Percentiles rank a stretch among this genome's conserved stretches.
Conservation (phyloP, 192 early-diverging fungal genomes). For the Mortierella claussenii region DNA sequence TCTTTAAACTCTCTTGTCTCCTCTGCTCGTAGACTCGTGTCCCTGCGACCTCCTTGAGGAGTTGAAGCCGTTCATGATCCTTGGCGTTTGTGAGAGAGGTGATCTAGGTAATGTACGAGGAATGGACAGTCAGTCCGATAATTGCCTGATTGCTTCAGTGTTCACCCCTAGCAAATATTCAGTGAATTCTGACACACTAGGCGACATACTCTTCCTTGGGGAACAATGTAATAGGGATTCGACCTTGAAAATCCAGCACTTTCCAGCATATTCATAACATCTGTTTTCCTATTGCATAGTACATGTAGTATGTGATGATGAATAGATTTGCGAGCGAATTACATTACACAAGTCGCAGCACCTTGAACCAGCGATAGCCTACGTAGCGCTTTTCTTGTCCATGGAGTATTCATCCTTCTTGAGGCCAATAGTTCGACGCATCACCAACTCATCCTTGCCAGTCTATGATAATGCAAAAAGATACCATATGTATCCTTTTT, state of each 20-base stretch:
- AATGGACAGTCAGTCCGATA: not conserved
- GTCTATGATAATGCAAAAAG: slow-evolving; percentile 61
- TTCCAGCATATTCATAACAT: slow-evolving; percentile 94
- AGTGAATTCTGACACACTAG: too few relatives aligned
- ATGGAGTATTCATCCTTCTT: slow-evolving; percentile 99
- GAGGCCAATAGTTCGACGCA: slow-evolving; percentile 93
- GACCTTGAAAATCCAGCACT: slow-evolving; percentile 95
- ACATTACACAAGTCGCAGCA: not conserved
- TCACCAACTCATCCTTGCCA: slow-evolving; percentile 88
- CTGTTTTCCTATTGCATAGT: slow-evolving; percentile 72
- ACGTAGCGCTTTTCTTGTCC: slow-evolving; percentile 91
- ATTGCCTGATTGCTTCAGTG: too few relatives aligned
- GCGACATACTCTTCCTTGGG: slow-evolving; percentile 91
- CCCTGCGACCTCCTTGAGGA: slow-evolving; percentile 98
- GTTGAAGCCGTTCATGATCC: slow-evolving; percentile 86
- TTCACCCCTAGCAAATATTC: too few relatives aligned
- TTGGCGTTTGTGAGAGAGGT: slow-evolving; percentile 94
- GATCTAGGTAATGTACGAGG: slow-evolving; percentile 62
- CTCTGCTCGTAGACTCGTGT: slow-evolving; percentile 95
- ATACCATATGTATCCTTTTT: too few relatives aligned
- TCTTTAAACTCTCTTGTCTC: slow-evolving; percentile 87
- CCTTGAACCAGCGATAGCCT: slow-evolving; percentile 7
- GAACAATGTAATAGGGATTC: slow-evolving; percentile 99
- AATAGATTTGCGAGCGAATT: not conserved
- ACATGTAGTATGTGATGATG: too few relatives aligned